These are phyloP conservation scores for Zhuliangozyma parablackwelliae DNA, from an alignment of 1,139 yeast genomes.

Conservation along the genomic window DNA sequence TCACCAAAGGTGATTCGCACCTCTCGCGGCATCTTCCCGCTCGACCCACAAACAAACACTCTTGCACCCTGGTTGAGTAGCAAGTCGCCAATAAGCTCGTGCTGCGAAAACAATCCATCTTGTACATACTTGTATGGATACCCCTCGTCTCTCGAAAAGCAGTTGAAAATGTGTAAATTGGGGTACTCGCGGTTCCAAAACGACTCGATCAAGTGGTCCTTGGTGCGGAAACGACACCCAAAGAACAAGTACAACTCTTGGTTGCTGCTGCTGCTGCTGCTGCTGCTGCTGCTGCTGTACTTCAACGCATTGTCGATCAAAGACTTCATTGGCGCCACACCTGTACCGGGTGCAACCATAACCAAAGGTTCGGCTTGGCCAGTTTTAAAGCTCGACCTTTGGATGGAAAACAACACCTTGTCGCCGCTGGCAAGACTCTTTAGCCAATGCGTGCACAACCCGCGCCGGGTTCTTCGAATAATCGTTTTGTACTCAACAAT, in stretches of 20 bases:
- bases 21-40: conserved; percentile 93
- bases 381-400: conserved; percentile 44
- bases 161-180: conserved; percentile 41
- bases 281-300: conserved; percentile 9
- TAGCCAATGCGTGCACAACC: conserved; percentile 81
- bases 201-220: conserved; percentile 64
- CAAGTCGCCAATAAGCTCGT: conserved; percentile 44
- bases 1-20: conserved; percentile 74
- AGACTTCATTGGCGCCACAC: conserved; percentile 84
- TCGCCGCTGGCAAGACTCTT: conserved; percentile 47
- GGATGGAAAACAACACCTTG: conserved; percentile 51
- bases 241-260: conserved; percentile 52
- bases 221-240: conserved; percentile 67
- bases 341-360: conserved; percentile 87
- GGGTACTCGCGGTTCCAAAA: conserved; percentile 41
- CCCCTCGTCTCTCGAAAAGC: conserved; percentile 59
- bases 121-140: conserved; percentile 61
- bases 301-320: conserved; percentile 38
- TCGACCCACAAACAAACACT: conserved; percentile 83
- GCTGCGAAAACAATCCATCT: conserved; percentile 54
- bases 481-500: conserved; percentile 85
- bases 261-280: conserved; percentile 10
- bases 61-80: conserved; percentile 53
- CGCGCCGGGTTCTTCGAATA: conserved; percentile 68
- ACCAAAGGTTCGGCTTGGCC: conserved; percentile 50